Percentiles rank a stretch among this genome's conserved stretches.
Evolutionary conservation across 192 early-diverging fungal genomes (phyloP).

Genomic region (Gonapodya sp.): DNA sequence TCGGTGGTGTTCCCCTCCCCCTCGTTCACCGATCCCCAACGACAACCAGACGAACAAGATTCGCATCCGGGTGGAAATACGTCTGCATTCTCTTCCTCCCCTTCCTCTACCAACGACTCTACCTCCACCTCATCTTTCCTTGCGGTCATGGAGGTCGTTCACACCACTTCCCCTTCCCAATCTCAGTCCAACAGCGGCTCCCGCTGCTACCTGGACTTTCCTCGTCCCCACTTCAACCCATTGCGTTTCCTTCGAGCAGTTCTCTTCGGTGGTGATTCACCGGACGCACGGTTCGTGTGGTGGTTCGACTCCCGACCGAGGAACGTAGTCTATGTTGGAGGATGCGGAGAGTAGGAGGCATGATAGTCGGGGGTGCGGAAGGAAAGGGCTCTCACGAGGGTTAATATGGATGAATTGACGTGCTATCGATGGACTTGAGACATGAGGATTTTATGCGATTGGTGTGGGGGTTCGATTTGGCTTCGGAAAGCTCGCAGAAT

Average conservation of each 20-base stretch:
- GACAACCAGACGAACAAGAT: background rate
- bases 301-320: background rate
- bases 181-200: background rate
- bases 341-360: background rate
- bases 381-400: too few relatives aligned
- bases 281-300: background rate
- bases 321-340: background rate
- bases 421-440: too few relatives aligned
- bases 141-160: background rate
- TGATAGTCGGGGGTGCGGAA: too few relatives aligned
- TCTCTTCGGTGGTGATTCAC: background rate
- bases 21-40: background rate
- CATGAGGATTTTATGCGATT: too few relatives aligned
- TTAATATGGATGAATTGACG: too few relatives aligned
- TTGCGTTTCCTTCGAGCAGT: background rate
- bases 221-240: background rate
- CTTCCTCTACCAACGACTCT: background rate
- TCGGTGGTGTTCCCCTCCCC: background rate
- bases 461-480: too few relatives aligned
- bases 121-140: background rate
- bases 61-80: background rate
- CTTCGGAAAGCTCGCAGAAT: too few relatives aligned
- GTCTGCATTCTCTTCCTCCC: background rate
- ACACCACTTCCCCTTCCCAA: background rate
- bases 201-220: background rate